These are phyloP conservation scores for Cladophialophora bantiana DNA, from an alignment of 2,329 filamentous ascomycete species.

Conservation along the genomic window DNA sequence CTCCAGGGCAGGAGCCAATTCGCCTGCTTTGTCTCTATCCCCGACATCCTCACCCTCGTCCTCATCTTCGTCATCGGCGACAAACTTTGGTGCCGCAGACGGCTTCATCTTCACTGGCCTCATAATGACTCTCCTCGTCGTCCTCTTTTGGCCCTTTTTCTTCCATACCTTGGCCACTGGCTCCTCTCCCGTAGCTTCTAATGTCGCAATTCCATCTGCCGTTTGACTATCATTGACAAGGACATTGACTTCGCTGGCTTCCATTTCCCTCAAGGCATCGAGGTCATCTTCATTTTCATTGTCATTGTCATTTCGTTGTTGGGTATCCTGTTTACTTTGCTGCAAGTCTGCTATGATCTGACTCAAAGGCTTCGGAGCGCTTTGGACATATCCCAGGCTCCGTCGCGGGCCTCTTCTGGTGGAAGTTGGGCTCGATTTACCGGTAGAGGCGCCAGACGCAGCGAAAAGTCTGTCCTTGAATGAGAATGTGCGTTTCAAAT, in stretches of 20 bases:
- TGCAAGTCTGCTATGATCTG: conserved; percentile 36
- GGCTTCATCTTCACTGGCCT: conserved; percentile 46
- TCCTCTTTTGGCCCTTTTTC: conserved; percentile 59
- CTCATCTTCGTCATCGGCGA: conserved; percentile 34
- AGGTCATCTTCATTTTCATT: conserved; percentile 52
- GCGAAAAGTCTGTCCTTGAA: conserved; percentile 42
- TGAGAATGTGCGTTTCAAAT: conserved; percentile 37
- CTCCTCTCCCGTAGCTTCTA: conserved; percentile 28
- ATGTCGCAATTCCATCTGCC: conserved; percentile 21
- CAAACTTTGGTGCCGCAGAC: conserved; percentile 33
- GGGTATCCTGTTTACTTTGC: conserved; percentile 11
- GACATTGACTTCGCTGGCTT: conserved; percentile 44
- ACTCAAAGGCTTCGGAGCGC: conserved; percentile 32
- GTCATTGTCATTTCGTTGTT: conserved; percentile 7
- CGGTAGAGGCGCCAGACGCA: conserved; percentile 18
- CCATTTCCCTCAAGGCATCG: conserved; percentile 54
- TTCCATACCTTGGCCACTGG: conserved; percentile 45
- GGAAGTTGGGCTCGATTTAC: conserved; percentile 18
- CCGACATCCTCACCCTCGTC: conserved; percentile 36
- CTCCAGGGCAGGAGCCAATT: conserved; percentile 13
- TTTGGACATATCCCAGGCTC: conserved; percentile 24
- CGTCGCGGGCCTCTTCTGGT: conserved; percentile 28
- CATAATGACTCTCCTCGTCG: conserved; percentile 54
- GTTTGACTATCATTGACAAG: conserved; percentile 50
- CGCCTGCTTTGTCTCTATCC: conserved; percentile 11